Evolutionary conservation across 495 filamentous ascomycete genomes (phyloP), one percentile per base, ranked within the genome.

Genomic region (Staphylotrichum tortipilum): DNA sequence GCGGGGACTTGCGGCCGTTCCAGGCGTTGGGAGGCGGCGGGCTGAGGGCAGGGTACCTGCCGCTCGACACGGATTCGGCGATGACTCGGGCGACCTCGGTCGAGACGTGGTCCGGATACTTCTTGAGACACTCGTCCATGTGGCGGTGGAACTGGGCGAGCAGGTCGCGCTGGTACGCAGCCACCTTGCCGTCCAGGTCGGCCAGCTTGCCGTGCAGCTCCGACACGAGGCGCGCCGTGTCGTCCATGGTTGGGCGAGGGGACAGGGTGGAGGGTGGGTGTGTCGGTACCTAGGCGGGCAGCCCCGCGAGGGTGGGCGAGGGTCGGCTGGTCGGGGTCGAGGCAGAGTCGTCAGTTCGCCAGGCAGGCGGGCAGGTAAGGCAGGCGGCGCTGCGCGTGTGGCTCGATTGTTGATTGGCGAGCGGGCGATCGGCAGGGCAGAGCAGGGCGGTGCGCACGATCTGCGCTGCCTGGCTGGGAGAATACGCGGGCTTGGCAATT

Each of bases 201-300:
- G 63, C 51, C 37, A 79, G 74, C 69, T 72, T 77, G 47, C 55
- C 52, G 45, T 72, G 65, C 48, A 79, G 69, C 55, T 75, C 70
- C 30, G 67, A 65, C 26, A 73, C 70, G 24, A 77, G 66, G 45
- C 55, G 66, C 49, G 68, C 64, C 18, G 69, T 65, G 58, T 75
- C 73, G 59, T 73, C 72, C 75, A 78, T 78, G 21, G 35, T 50
- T 40, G 17, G 37, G n/a, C n/a, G n/a, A n/a, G n/a, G n/a, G n/a
- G n/a, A n/a, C n/a, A n/a, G n/a, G 49, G 42, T 42, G 48, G n/a
- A 29, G 31, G 41, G 18, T 22, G 40, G 44, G 49, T 39, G 50
- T 49, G 36, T 40, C 47, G 57, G 53, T 29, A 17, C 34, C 8
- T n/a, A n/a, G n/a, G n/a, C 21, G 34, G 22, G 28, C 4, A 37